Conservation (phyloP, 2,329 filamentous ascomycete genomes). For the Fusarium mangiferae region DNA sequence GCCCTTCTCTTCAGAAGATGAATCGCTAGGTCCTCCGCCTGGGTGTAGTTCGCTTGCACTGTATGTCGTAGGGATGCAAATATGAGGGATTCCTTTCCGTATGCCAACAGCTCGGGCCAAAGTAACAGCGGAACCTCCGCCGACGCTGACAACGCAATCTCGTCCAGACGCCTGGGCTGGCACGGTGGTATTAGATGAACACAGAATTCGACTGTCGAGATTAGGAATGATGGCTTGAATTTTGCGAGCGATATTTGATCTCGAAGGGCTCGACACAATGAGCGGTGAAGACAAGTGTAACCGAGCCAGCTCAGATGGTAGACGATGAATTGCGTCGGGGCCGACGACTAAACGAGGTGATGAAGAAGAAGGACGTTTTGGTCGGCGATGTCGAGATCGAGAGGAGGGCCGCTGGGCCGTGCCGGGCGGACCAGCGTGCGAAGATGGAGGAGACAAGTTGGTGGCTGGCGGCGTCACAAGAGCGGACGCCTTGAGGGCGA, state of each 20-base stretch:
- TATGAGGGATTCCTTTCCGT: slow-evolving; percentile 64
- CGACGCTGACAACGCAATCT: slow-evolving; percentile 70
- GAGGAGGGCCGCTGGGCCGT: slow-evolving; percentile 4
- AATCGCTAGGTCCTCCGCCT: not conserved
- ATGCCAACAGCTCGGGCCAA: slow-evolving; percentile 65
- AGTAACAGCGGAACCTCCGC: slow-evolving; percentile 70
- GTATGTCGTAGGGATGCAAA: slow-evolving; percentile 70
- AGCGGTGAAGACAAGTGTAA: slow-evolving; percentile 49
- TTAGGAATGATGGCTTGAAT: slow-evolving; percentile 50
- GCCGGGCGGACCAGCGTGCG: slow-evolving; percentile 4
- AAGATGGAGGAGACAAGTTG: slow-evolving; percentile 26
- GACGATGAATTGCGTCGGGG: slow-evolving; percentile 45
- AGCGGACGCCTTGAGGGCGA: slow-evolving; percentile 25
- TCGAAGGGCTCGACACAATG: slow-evolving; percentile 53
- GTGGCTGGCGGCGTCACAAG: slow-evolving; percentile 32
- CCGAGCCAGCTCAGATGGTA: slow-evolving; percentile 49
- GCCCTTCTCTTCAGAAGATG: not conserved
- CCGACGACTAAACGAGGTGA: slow-evolving; percentile 51
- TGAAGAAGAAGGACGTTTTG: not conserved
- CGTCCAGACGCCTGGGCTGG: slow-evolving; percentile 48
- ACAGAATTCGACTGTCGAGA: slow-evolving; percentile 47
- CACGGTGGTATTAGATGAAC: slow-evolving; percentile 45
- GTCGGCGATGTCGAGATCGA: not conserved
- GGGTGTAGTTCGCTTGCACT: slow-evolving; percentile 66
- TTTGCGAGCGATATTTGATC: slow-evolving; percentile 47